Conservation (phyloP, 106 monocot species). For the Ottelia alismoides region DNA sequence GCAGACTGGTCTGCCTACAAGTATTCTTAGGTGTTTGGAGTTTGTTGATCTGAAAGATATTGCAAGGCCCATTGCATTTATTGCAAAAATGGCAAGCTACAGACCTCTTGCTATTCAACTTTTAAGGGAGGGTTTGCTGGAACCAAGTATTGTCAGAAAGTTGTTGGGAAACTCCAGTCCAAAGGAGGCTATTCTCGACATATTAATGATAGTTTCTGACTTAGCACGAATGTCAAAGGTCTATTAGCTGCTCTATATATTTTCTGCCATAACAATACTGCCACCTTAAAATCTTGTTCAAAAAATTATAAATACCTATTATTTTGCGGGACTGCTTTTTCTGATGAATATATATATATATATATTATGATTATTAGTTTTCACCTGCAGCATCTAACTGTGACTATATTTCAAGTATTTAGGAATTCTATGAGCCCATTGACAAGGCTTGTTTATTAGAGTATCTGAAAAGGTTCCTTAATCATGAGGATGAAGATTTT, state of each 20-base stretch:
- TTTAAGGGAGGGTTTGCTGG: conserved; percentile 66
- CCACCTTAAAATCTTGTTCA: not conserved
- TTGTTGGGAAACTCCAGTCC: conserved; percentile 35
- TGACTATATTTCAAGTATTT: not conserved
- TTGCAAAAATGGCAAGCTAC: conserved; percentile 94
- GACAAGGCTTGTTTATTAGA: conserved; percentile 55
- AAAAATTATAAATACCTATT: too few species aligned
- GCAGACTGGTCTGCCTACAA: conserved; percentile 55
- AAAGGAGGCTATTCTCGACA: conserved; percentile 70
- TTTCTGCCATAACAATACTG: not conserved
- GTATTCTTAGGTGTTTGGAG: conserved; percentile 50
- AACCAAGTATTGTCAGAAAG: conserved; percentile 34
- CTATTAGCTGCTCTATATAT: not conserved
- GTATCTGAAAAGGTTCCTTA: conserved; percentile 52
- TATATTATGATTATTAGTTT: not conserved
- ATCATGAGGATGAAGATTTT: conserved; percentile 59
- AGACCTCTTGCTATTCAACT: conserved; percentile 73
- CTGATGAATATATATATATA: not conserved
- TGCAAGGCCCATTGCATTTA: conserved; percentile 59
- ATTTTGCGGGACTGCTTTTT: not conserved
- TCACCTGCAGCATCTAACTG: too few species aligned
- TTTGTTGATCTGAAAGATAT: conserved; percentile 45
- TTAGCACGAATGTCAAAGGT: conserved; percentile 99
- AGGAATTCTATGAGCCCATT: conserved; percentile 93
- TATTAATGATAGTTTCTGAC: conserved; percentile 96